phyloP scores from a whole-genome alignment of 2,329 filamentous ascomycete genomes.

The Lecanicillium sp. region DNA sequence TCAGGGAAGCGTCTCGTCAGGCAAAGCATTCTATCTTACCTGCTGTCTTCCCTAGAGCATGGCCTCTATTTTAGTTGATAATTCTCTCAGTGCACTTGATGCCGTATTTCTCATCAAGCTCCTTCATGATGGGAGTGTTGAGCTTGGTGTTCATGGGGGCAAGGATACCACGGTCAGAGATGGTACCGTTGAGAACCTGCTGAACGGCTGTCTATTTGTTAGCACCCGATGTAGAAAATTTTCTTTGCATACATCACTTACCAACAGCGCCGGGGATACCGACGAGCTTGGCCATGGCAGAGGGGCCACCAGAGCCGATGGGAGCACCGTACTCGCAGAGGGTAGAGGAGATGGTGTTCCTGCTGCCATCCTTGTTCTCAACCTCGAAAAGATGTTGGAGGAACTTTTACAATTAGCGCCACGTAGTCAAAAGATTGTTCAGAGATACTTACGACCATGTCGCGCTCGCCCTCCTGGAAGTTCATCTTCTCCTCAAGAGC shows the following conservation, averaged over 20 bases:
- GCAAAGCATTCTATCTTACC: not conserved
- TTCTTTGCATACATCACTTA: conserved; percentile 5
- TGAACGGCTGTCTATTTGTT: conserved; percentile 60
- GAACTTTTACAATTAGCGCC: conserved; percentile 25
- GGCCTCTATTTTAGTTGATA: conserved; percentile 8
- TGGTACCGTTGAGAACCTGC: conserved; percentile 69
- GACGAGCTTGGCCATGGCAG: conserved; percentile 77
- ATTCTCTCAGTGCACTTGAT: conserved; percentile 12
- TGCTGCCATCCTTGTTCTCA: conserved; percentile 71
- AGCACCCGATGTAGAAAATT: conserved; percentile 32
- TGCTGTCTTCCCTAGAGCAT: not conserved
- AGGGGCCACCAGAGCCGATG: conserved; percentile 69
- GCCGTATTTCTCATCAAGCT: conserved; percentile 68
- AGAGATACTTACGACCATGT: conserved; percentile 60
- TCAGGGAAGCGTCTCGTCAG: not conserved
- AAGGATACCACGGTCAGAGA: conserved; percentile 66
- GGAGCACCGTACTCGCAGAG: conserved; percentile 77
- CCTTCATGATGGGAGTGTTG: conserved; percentile 67
- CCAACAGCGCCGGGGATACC: conserved; percentile 55
- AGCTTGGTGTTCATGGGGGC: conserved; percentile 71
- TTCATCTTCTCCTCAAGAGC: conserved; percentile 89
- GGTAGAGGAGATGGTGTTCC: conserved; percentile 73
- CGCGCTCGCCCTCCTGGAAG: conserved; percentile 75
- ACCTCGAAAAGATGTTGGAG: conserved; percentile 81
- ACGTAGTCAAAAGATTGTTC: conserved; percentile 11